phyloP scores from a whole-genome alignment of 768 basidiomycete species.

The Termitomyces sp. region DNA sequence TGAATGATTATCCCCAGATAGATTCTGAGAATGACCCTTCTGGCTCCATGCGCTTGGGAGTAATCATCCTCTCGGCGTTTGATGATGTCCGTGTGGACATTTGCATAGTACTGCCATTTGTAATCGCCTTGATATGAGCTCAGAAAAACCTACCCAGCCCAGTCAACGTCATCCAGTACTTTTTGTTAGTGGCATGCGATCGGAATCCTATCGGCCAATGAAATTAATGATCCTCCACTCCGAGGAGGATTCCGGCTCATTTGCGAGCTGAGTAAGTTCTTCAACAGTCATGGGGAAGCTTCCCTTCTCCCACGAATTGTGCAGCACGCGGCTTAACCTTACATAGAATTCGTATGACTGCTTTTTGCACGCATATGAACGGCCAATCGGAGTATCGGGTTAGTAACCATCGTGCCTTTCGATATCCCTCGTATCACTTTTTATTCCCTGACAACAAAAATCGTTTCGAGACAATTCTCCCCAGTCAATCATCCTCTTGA shows the following conservation, averaged over 20 bases:
- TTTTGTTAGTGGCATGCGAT: neutral
- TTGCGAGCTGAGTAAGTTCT: slow-evolving; percentile 1
- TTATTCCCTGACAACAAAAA: neutral
- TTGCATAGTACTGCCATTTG: neutral
- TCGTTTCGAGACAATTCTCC: neutral
- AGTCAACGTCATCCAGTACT: neutral
- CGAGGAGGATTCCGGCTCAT: slow-evolving; percentile 6
- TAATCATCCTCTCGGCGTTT: neutral
- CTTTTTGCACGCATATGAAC: neutral
- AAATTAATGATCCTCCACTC: neutral
- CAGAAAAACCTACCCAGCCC: neutral
- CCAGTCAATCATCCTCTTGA: no score
- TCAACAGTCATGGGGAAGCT: neutral
- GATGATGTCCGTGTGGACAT: neutral
- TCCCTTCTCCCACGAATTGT: slow-evolving; percentile 11
- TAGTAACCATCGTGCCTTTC: slow-evolving; percentile 5
- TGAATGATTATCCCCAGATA: slow-evolving; percentile 6
- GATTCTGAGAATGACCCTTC: neutral
- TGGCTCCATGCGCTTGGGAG: neutral
- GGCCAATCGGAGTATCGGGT: neutral
- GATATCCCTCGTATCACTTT: neutral
- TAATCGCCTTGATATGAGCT: neutral
- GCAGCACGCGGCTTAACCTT: neutral
- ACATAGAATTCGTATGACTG: neutral
- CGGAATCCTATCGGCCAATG: neutral